Percentiles rank a stretch among this genome's conserved stretches.
Evolutionary conservation across 2,329 filamentous ascomycete genomes (phyloP).

Genomic region (Blumeria graminis): DNA sequence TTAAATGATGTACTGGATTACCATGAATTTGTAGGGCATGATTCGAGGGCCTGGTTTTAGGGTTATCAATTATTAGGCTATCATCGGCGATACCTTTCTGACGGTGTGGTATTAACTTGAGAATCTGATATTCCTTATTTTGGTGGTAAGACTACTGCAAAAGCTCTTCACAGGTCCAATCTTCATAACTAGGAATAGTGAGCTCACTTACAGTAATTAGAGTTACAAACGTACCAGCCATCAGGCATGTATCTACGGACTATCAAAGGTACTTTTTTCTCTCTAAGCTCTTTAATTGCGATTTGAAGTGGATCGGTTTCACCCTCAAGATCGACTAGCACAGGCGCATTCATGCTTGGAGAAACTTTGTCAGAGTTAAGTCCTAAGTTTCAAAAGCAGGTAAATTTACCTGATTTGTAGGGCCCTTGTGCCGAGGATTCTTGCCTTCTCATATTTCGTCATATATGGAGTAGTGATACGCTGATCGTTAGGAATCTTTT

Average conservation of each 20-base stretch:
- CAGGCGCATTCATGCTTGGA: conserved; percentile 80
- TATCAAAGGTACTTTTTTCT: conserved; percentile 96
- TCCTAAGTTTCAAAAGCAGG: background rate
- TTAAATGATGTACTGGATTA: too few relatives aligned
- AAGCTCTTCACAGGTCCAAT: conserved; percentile 96
- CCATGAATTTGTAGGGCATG: too few relatives aligned
- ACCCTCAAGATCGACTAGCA: conserved; percentile 86
- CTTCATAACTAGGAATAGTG: conserved; percentile 42
- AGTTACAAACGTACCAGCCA: conserved; percentile 47
- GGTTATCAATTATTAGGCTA: too few relatives aligned
- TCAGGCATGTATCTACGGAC: conserved; percentile 89
- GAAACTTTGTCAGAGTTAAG: background rate
- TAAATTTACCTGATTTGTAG: conserved; percentile 68
- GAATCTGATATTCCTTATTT: too few relatives aligned
- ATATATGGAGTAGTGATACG: conserved; percentile 91
- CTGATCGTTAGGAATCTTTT: conserved; percentile 75
- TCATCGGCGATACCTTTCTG: too few relatives aligned
- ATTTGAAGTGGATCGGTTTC: conserved; percentile 96
- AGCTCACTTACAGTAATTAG: background rate
- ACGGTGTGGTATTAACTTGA: too few relatives aligned
- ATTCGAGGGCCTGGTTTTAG: too few relatives aligned
- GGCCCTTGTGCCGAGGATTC: conserved; percentile 78
- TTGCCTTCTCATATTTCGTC: conserved; percentile 95
- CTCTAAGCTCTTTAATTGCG: conserved; percentile 84
- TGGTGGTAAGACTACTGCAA: conserved; percentile 19